Base-by-base conservation (phyloP, 1,284 basidiomycete genomes). In the Moniliella sp. region DNA sequence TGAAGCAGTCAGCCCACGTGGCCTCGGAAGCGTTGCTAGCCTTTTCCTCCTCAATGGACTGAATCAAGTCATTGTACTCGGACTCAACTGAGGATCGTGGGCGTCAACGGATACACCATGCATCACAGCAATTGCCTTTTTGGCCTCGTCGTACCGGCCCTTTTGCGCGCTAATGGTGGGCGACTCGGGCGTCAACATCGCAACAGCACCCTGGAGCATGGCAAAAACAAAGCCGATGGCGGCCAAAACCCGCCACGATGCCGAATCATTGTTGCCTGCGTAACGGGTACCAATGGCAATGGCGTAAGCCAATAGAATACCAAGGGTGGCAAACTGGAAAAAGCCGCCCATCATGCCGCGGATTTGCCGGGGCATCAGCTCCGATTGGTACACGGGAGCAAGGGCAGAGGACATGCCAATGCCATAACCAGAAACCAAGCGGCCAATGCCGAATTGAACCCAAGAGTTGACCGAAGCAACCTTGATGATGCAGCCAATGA, bases 301-400 rank as follows among this genome's bases (percentile, higher is more conserved):
- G 26, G 48, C 52, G 67, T 75, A 78, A 4, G 76, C 74, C 26
- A 77, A 67, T 25, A 80, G 67, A 40, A 79, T 78, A 45, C 76
- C 76, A 42, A 75, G 67, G 0, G 75, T 77, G 51, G 78, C 77
- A n/a, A n/a, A n/a, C n/a, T n/a, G 61, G 75, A 74, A 13, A 78
- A 64, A 50, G 0, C 61, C 63, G 19, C 75, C 78, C 15, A 79
- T 62, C 1, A 76, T 70, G 14, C 78, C 78, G 40, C 78, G 71
- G 33, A 82, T 73, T 43, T 78, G 72, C 11, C 74, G 66, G 2
- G 78, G 78, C 0, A 76, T 75, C 0, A 73, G 73, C 58, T 79
- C 76, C 4, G 74, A 73, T 65, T 76, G 73, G 52, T 76, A 77
- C 61, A 72, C 36, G 1, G 78, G 79, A 0, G 81, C 77, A 1